Evolutionary conservation across 164 flowering plant species (phyloP), one percentile per base, ranked within the genome.

Genomic region (Dillenia suffruticosa): DNA sequence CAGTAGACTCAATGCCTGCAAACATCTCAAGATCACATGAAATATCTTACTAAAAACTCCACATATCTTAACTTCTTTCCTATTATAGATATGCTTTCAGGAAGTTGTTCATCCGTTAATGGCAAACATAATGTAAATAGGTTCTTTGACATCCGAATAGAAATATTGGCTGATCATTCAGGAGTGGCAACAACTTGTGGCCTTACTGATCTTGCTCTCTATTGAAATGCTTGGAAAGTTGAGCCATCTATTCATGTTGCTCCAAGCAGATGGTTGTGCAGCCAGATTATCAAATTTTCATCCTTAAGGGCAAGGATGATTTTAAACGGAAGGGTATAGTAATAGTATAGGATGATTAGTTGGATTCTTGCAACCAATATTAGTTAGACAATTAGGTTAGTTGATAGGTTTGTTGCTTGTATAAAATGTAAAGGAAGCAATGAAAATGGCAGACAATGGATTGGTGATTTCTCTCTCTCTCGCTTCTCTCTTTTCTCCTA

Each of bases 41-140:
- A 69, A 26, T 59, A 56, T 63, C 62, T 70, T 8, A 45, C 61
- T 44, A 74, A 67, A 54, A 61, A 58, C 46, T 62, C 70, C n/a
- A 26, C 70, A 17, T 43, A 40, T 17, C 55, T 22, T 26, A 40
- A 47, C 51, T 61, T 51, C 46, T 65, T 51, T 61, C 43, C 72
- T 10, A 8, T 32, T 57, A 50, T 62, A 26, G 68, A 68, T 51
- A 14, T 59, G 46, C 51, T 61, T 24, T 50, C 58, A 24, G 65
- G 62, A 49, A 17, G 49, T 49, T 48, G 49, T 50, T 58, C 58
- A 24, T 53, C 70, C 9, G 16, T 62, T 66, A 45, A 63, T 19
- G 40, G 63, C 62, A 45, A 13, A 11, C 62, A 47, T 8, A 43
- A 26, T 59, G 50, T 44, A 52, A 47, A 56, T 47, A 70, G 57